Evolutionary conservation across 306 rosid species (phyloP).

Genomic region (Macrotyloma uniflorum): DNA sequence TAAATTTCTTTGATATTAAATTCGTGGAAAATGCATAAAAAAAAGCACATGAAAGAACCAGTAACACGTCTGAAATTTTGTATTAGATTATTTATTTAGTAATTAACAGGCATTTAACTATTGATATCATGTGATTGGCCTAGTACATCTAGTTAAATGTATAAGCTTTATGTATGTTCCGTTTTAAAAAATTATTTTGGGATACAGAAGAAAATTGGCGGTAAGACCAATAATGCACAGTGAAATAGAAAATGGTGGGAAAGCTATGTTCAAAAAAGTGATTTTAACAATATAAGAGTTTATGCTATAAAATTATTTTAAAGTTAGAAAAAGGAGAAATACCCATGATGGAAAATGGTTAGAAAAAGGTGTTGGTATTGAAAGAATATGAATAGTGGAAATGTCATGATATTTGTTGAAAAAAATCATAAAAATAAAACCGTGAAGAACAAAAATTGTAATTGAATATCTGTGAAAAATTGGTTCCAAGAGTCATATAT

Average conservation of each 20-base stretch:
- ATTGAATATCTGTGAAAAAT: not conserved
- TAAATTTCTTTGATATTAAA: not conserved
- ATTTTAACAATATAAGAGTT: too few relatives aligned
- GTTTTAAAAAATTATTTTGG: too few relatives aligned
- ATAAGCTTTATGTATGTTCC: too few relatives aligned
- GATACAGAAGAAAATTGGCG: too few relatives aligned
- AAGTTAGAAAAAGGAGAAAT: too few relatives aligned
- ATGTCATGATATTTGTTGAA: not conserved
- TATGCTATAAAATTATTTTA: too few relatives aligned
- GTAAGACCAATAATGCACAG: too few relatives aligned
- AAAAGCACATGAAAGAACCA: not conserved
- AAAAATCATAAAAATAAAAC: not conserved
- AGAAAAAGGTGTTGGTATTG: too few relatives aligned
- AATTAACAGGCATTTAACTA: not conserved
- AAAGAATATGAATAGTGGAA: not conserved
- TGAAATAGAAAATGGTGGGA: not conserved
- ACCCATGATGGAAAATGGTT: too few relatives aligned
- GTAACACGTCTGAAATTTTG: not conserved
- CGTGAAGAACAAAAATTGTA: not conserved
- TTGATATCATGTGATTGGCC: not conserved
- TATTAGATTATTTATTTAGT: conserved; percentile 17
- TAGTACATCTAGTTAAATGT: not conserved
- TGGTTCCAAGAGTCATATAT: not conserved
- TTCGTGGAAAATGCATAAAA: too few relatives aligned
- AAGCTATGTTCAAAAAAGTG: not conserved